Evolutionary conservation across 192 early-diverging fungal species (phyloP).

Genomic region (Backusella australiensis): DNA sequence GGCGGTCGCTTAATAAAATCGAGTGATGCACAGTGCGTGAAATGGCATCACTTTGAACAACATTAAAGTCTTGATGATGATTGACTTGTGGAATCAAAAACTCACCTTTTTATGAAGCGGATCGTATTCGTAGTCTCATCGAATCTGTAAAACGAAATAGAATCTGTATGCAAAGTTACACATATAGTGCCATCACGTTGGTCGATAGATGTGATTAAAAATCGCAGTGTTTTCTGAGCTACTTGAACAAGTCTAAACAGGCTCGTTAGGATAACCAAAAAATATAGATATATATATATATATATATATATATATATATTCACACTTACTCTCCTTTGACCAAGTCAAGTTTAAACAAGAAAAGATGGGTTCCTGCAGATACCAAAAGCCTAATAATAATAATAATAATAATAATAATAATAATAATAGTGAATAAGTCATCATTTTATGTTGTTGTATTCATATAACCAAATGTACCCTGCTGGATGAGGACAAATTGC

Average conservation of each 20-base stretch:
- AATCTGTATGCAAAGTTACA: conserved; percentile 22
- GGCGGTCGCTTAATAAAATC: background rate
- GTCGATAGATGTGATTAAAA: conserved; percentile 28
- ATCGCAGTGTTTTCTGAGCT: conserved; percentile 13
- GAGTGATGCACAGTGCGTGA: conserved; percentile 13
- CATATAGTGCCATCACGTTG: conserved; percentile 6
- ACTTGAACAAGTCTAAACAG: conserved; percentile 18
- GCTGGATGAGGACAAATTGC: conserved; percentile 27
- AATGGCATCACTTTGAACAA: conserved; percentile 2
- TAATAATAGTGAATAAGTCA: background rate
- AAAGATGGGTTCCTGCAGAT: conserved; percentile 16
- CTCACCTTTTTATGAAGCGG: conserved; percentile 16
- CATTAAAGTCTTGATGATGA: background rate
- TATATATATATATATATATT: background rate
- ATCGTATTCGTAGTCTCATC: conserved; percentile 6
- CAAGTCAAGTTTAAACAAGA: conserved; percentile 23
- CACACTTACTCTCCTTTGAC: conserved; percentile 18
- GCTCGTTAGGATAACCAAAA: background rate
- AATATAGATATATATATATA: no score
- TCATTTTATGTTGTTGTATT: background rate
- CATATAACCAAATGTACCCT: conserved; percentile 11
- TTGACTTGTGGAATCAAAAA: no score
- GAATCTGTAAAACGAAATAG: conserved; percentile 20
- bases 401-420: background rate
- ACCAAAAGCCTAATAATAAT: conserved; percentile 13